Evolutionary conservation across 2,329 filamentous ascomycete species (phyloP), one percentile per base, ranked within the genome.

Genomic region (Ustulina deusta): DNA sequence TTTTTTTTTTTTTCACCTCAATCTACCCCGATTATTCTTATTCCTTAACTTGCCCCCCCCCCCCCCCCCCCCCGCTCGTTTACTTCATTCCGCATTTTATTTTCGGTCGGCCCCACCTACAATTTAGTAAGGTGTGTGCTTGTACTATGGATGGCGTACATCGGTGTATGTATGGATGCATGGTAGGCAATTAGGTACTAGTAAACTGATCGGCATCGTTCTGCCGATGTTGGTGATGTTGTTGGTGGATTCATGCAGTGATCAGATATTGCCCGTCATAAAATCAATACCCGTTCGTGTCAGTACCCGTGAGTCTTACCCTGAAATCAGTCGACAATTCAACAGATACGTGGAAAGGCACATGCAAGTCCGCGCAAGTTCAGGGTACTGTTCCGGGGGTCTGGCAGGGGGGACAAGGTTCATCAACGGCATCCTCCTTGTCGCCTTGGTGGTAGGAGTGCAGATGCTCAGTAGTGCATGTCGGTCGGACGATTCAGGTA

Each of bases 401-500:
- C 3, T 10, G 15, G 10, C 44, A 48, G 44, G 22, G 22, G 22
- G 20, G 44, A n/a, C n/a, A n/a, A n/a, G n/a, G n/a, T n/a, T n/a
- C n/a, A n/a, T n/a, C n/a, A n/a, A n/a, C n/a, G n/a, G n/a, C 34
- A 36, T 6, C 11, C 44, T 11, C 20, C 44, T 6, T 48, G 20
- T 25, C 2, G 44, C 11, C 20, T 11, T 48, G 17, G 40, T 48
- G 20, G 34, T 44, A 44, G 6, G 13, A 44, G 44, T 27, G 7
- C 38, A 29, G 46, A 17, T 25, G 22, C 46, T 22, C 25, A 49
- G 25, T 44, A 44, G 40, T 17, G 42, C 46, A 20, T 27, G 32
- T 34, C 27, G 17, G 49, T 59, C 55, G 65, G 60, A 42, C 34
- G 40, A 60, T 56, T 63, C 49, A 63, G 61, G 49, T 27, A 56